Evolutionary conservation across 2,329 filamentous ascomycete species (phyloP).

Genomic region (Fusarium equiseti): DNA sequence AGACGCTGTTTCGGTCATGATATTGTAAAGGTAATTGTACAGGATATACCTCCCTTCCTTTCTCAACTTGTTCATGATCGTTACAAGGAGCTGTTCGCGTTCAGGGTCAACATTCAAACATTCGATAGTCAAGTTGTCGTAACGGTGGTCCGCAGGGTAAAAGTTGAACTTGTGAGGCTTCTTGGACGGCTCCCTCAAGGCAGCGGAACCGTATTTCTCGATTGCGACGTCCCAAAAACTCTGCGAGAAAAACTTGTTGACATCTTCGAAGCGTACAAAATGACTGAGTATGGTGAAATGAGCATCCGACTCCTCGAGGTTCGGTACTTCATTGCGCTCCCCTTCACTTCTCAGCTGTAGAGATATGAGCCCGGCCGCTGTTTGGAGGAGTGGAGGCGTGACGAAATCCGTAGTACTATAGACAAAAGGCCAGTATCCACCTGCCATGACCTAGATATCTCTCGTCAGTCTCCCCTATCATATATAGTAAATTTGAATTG

Average conservation of each 20-base stretch:
- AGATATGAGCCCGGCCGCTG: slow-evolving; percentile 25
- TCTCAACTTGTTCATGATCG: background rate
- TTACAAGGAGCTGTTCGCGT: slow-evolving; percentile 11
- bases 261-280: slow-evolving; percentile 28
- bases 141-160: slow-evolving; percentile 15
- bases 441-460: slow-evolving; percentile 37
- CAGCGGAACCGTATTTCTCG: slow-evolving; percentile 42
- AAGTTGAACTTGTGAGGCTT: slow-evolving; percentile 40
- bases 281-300: slow-evolving; percentile 15
- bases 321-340: background rate
- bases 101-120: background rate
- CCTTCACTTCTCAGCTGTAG: slow-evolving; percentile 8
- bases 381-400: slow-evolving; percentile 28
- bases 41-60: slow-evolving; percentile 9
- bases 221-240: slow-evolving; percentile 47
- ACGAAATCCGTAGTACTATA: background rate
- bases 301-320: slow-evolving; percentile 5
- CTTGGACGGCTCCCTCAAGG: slow-evolving; percentile 31
- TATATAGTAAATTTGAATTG: background rate
- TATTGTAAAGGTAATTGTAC: slow-evolving; percentile 28
- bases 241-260: slow-evolving; percentile 39
- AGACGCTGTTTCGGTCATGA: slow-evolving; percentile 34
- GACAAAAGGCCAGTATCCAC: slow-evolving; percentile 37
- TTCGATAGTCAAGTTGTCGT: background rate
- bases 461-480: slow-evolving; percentile 1